Evolutionary conservation across 768 basidiomycete species (phyloP).

Genomic region (Lactifluus hygrophoroides): DNA sequence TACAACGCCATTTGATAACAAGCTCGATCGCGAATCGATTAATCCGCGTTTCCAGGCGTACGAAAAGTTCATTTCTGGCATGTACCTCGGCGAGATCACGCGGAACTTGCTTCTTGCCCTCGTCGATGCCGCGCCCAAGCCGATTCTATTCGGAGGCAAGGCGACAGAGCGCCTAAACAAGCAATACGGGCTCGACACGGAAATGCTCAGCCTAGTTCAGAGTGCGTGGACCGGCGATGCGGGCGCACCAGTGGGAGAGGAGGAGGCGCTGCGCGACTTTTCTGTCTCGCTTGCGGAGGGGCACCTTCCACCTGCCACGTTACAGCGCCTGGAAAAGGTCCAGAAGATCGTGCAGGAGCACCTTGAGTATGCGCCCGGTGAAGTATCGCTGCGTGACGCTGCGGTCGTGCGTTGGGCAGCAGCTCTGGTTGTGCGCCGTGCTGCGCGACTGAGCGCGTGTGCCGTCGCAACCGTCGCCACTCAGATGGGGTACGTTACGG

Average conservation of each 20-base stretch:
- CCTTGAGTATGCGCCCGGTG: conserved; percentile 47
- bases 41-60: conserved; percentile 91
- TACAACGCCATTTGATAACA: conserved; percentile 83
- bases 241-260: neutral
- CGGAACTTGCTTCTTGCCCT: conserved; percentile 79
- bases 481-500: conserved; percentile 65
- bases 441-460: conserved; percentile 74
- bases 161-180: conserved; percentile 66
- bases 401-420: conserved; percentile 78
- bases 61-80: conserved; percentile 97
- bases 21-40: conserved; percentile 87
- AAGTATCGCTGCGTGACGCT: conserved; percentile 40
- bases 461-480: conserved; percentile 80
- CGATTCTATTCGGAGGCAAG: conserved; percentile 75
- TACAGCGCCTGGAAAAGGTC: conserved; percentile 42
- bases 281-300: conserved; percentile 2
- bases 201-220: conserved; percentile 81
- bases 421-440: conserved; percentile 69
- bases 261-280: conserved; percentile 13
- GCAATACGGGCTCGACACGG: conserved; percentile 93
- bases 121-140: conserved; percentile 62
- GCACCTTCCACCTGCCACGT: conserved; percentile 17
- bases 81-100: conserved; percentile 96
- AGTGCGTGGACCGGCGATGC: conserved; percentile 54
- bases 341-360: conserved; percentile 52